phyloP scores from a whole-genome alignment of 805 yeast genomes.

The Pichia californica region DNA sequence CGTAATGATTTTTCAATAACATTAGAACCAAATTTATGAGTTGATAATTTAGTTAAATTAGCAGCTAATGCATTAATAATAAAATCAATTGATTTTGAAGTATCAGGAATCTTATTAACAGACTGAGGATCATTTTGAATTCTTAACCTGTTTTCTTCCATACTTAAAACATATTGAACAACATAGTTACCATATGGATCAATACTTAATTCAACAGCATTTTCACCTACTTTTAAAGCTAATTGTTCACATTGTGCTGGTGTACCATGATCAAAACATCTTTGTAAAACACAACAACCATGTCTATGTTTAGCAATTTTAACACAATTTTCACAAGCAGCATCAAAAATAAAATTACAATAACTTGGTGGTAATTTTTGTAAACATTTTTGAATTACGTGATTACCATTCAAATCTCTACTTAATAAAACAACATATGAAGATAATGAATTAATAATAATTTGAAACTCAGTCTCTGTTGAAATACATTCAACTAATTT shows the following conservation, averaged over 20 bases:
- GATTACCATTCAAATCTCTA: conserved; percentile 92
- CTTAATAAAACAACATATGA: conserved; percentile 74
- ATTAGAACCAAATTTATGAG: conserved; percentile 56
- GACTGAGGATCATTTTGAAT: conserved; percentile 23
- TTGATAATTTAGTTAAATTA: conserved; percentile 35
- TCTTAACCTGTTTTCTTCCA: conserved; percentile 31
- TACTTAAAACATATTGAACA: conserved; percentile 75
- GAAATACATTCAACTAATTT: conserved; percentile 79
- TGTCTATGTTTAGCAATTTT: conserved; percentile 92
- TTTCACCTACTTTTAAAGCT: conserved; percentile 58
- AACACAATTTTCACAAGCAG: conserved; percentile 65
- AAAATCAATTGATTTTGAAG: conserved; percentile 25
- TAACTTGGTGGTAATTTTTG: conserved; percentile 63
- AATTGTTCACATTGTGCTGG: conserved; percentile 60
- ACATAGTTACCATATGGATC: conserved; percentile 98
- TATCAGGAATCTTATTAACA: conserved; percentile 22
- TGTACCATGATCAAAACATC: conserved; percentile 89
- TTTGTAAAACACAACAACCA: conserved; percentile 94
- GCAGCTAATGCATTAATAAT: conserved; percentile 26
- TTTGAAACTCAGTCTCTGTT: conserved; percentile 62
- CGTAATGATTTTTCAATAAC: conserved; percentile 53
- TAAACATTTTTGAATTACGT: conserved; percentile 89
- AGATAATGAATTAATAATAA: conserved; percentile 32
- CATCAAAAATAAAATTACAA: conserved; percentile 83
- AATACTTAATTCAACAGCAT: conserved; percentile 63